Evolutionary conservation across 352 stramenopile genomes (phyloP), one percentile per base, ranked within the genome.

Genomic region (Globisporangium emineosum): DNA sequence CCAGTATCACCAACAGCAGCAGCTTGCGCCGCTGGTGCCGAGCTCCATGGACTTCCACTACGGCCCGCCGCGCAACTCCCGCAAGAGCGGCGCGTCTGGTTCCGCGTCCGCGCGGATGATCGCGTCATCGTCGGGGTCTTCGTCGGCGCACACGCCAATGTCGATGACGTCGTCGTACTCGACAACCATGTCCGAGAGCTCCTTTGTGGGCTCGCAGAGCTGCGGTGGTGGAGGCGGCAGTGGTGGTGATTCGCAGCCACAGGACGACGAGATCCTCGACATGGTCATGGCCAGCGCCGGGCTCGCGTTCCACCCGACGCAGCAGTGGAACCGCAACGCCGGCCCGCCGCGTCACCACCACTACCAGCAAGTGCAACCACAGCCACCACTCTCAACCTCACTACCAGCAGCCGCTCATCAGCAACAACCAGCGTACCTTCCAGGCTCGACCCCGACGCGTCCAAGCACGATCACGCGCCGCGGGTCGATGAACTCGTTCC

Each of bases 161-260:
- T 63, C 62, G 23, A 29, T 64, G 55, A 15, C 63, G n/a, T 65
- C 64, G 52, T 62, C 64, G 37, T 65, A 69, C 51, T 69, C 64
- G 57, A 61, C 57, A 15, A 68, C 68, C 5, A 74, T 73, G 66
- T 86, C 77, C 19, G 77, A 86, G 66, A 74, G 68, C 60, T 83
- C 75, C 12, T 86, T 83, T 57, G 67, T 62, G 10, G 57, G 43
- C 58, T 62, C 62, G 47, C 53, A 62, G 21, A 57, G 62, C 52
- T 47, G 40, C 29, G 5, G 29, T 12, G 40, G 40, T 23, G 40
- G 40, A 3, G 40, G 40, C 6, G 40, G 40, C 9, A 17, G 40
- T 7, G 40, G 40, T 5, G n/a, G 40, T 23, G 50, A 65, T 25
- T 4, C 15, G 25, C 62, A 68, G 47, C 63, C 63, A 35, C 63